A percentile compares a stretch with the other conserved stretches of the same genome.
These are phyloP conservation scores for Blastomyces percursus DNA, from an alignment of 2,329 filamentous ascomycete species.

Conservation along the genomic window DNA sequence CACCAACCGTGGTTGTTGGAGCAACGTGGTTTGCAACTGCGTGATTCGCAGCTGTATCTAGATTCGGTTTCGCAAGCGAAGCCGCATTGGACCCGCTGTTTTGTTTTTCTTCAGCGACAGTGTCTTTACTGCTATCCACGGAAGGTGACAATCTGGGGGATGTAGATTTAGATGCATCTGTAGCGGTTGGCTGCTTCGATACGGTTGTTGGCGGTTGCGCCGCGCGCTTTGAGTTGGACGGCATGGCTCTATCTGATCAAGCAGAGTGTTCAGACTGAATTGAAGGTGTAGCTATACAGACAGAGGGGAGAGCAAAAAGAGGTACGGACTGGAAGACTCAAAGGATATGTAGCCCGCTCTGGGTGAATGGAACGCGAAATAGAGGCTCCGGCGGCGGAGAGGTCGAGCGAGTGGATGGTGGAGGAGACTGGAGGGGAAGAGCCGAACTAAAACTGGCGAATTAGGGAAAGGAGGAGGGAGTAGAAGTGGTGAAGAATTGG, in stretches of 20 bases:
- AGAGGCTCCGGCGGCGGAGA: conserved; percentile 1
- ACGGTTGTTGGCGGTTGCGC: conserved; percentile 10
- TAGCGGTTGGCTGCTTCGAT: conserved; percentile 7
- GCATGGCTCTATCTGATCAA: conserved; percentile 10
- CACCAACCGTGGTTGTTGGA: conserved; percentile 20
- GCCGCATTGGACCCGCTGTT: conserved; percentile 21
- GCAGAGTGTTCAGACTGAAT: not conserved
- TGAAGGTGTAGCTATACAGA: not conserved
- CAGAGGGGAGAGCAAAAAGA: not conserved
- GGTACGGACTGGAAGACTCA: not conserved
- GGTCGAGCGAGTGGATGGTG: not conserved
- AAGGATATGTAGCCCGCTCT: not conserved
- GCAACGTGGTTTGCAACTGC: conserved; percentile 3
- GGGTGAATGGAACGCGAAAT: not conserved
- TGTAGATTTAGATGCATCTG: conserved; percentile 9
- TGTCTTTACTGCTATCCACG: conserved; percentile 3
- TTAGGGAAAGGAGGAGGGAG: conserved; percentile 18
- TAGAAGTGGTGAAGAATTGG: conserved; percentile 1
- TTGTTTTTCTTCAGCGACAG: not conserved
- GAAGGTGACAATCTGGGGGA: conserved; percentile 6
- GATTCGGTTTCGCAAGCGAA: conserved; percentile 15
- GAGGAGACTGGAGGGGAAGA: conserved; percentile 10
- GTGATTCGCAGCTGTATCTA: conserved; percentile 2
- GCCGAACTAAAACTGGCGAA: conserved; percentile 14
- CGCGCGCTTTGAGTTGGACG: conserved; percentile 15